Conservation (phyloP, 2,329 filamentous ascomycete species). For the Lizonia empirigonia region DNA sequence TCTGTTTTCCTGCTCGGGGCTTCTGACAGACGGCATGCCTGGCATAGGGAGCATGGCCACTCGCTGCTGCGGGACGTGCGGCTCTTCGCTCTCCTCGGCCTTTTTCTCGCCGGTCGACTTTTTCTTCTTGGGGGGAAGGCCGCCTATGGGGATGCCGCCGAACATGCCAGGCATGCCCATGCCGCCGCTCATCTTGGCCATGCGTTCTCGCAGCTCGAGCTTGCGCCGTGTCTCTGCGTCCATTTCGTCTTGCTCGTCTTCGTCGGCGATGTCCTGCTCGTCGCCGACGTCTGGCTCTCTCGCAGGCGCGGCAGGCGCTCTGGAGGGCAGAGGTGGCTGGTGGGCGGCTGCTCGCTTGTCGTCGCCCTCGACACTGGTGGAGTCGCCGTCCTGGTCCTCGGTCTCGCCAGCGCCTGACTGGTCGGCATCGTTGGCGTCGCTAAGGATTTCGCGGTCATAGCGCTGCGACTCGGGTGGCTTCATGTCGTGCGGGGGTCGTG, state of each 20-base stretch:
- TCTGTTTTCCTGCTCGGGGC: conserved; percentile 54
- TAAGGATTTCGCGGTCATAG: conserved; percentile 59
- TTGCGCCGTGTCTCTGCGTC: conserved; percentile 85
- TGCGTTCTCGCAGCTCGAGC: conserved; percentile 88
- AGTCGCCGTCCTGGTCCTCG: conserved; percentile 65
- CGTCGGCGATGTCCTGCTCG: conserved; percentile 57
- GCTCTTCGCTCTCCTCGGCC: conserved; percentile 43
- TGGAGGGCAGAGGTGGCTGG: conserved; percentile 23
- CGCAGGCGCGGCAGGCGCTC: conserved; percentile 49
- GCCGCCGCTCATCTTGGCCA: conserved; percentile 98
- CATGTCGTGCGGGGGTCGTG: conserved; percentile 46
- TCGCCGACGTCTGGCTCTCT: conserved; percentile 55
- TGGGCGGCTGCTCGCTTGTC: conserved; percentile 60
- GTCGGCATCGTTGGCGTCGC: conserved; percentile 69
- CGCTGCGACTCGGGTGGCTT: conserved; percentile 48
- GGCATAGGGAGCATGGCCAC: conserved; percentile 68
- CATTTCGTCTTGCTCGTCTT: conserved; percentile 76
- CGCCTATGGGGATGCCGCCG: conserved; percentile 67
- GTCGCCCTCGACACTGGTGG: conserved; percentile 75
- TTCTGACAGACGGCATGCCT: conserved; percentile 66
- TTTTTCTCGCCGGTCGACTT: conserved; percentile 50
- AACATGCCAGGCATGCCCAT: conserved; percentile 98
- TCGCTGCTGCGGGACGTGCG: conserved; percentile 46
- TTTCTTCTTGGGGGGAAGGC: conserved; percentile 56
- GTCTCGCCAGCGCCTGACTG: conserved; percentile 67